These are phyloP conservation scores for Yamadazyma pseudoaaseri DNA, from an alignment of 1,139 yeast genomes.

Conservation along the genomic window DNA sequence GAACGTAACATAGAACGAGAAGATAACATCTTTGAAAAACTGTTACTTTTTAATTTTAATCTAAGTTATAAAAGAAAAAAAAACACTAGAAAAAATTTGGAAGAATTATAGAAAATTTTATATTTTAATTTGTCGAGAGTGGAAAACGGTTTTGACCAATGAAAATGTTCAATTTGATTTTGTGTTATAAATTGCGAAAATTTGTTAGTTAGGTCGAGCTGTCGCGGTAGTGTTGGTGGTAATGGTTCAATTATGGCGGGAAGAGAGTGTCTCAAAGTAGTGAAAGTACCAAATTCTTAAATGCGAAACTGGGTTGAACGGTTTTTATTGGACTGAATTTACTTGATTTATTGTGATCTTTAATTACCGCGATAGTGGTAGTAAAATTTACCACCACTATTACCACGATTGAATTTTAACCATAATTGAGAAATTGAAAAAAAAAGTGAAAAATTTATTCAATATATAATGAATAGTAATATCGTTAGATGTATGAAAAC, in stretches of 20 bases:
- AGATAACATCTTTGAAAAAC: slow-evolving; percentile 57
- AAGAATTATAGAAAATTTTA: slow-evolving; percentile 18
- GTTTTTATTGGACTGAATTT: not conserved
- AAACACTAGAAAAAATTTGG: slow-evolving; percentile 14
- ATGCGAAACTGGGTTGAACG: not conserved
- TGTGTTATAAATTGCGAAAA: slow-evolving; percentile 9
- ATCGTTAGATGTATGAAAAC: not conserved
- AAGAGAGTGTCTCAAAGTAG: not conserved
- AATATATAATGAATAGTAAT: slow-evolving; percentile 3
- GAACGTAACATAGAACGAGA: slow-evolving; percentile 81
- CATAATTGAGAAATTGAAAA: not conserved
- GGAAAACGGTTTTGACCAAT: slow-evolving; percentile 10
- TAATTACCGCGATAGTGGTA: not conserved
- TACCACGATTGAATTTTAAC: not conserved
- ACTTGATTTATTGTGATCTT: not conserved
- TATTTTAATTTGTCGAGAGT: slow-evolving; percentile 18
- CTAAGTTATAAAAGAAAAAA: slow-evolving; percentile 7
- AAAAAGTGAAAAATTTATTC: slow-evolving; percentile 4
- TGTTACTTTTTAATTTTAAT: slow-evolving; percentile 6
- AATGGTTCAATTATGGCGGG: too few species aligned
- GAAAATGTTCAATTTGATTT: slow-evolving; percentile 7
- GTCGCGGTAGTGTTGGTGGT: not conserved
- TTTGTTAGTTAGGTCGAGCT: not conserved
- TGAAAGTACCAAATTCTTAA: not conserved
- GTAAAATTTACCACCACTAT: not conserved